Evolutionary conservation across 2,329 filamentous ascomycete species (phyloP), one percentile per base, ranked within the genome.

Genomic region (Calonectria honghensis): DNA sequence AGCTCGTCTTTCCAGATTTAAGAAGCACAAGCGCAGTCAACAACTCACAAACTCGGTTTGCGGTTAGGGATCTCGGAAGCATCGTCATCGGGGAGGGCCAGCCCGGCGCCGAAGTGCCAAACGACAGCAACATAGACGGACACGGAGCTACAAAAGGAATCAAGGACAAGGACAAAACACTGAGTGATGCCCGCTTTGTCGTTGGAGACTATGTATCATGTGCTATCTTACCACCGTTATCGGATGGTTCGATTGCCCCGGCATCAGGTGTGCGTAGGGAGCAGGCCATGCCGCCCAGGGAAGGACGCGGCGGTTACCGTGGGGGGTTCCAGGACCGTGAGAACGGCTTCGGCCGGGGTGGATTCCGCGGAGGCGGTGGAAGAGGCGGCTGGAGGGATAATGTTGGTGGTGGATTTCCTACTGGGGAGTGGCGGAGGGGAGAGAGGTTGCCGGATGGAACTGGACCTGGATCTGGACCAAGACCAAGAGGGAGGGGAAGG

Each of bases 201-300:
- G 94, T 97, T 76, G 96, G 96, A 0, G 96, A 98, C 84, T 98
- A 94, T 82, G 89, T 98, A 51, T 93, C 94, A 73, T 96, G 95
- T 83, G 94, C 95, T 6, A 93, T 98, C 74, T 87, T 96, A 71
- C 93, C 95, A 52, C 95, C 95, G 0, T 86, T 94, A 32, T 87
- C 91, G 39, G 94, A 96, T 82, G 96, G 96, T 0, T 91, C 91
- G 39, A 92, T 97, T 50, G 93, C 93, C 54, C 91, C 94, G 13
- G 87, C 90, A n/a, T 87, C 89, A 16, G 87, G 67, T 32, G 78
- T 78, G 37, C 78, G 78, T 57, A 81, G 80, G 72, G 83, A 83
- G 24, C 74, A 79, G 27, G 27, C 76, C 67, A 59, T 73, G 11
- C 68, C 73, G 35, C 63, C 69, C 32, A 77, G 80, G 31, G 81